Evolutionary conservation across 1,284 basidiomycete species (phyloP).

Genomic region (Rhodotorula sp.): DNA sequence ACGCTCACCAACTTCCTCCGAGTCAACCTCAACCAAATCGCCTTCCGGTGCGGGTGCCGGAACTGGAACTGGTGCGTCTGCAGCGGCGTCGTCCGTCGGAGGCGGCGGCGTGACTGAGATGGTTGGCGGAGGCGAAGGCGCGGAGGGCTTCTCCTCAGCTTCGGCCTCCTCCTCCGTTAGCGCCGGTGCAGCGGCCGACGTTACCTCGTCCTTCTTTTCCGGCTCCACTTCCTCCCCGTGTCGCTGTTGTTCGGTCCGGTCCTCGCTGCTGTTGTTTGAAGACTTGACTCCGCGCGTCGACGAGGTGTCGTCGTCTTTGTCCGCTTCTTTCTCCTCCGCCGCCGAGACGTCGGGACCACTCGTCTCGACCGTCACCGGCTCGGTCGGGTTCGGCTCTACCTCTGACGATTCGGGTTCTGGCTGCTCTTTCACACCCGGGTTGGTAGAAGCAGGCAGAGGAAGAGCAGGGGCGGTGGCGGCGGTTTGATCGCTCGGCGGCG

Average conservation of each 20-base stretch:
- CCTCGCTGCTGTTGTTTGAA: too few relatives aligned
- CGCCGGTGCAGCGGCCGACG: neutral
- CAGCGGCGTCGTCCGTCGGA: neutral
- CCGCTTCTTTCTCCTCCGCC: neutral
- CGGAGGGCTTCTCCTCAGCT: neutral
- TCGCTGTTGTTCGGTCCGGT: too few relatives aligned
- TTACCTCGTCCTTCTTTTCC: neutral
- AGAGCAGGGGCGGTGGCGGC: neutral
- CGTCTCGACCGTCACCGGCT: neutral
- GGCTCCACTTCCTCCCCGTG: neutral
- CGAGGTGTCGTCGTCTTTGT: too few relatives aligned
- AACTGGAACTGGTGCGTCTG: neutral
- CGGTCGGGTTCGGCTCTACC: neutral
- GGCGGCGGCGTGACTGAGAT: too few relatives aligned
- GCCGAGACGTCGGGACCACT: neutral
- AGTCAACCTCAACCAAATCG: constrained; percentile 1
- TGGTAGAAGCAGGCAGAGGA: too few relatives aligned
- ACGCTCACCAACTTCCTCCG: neutral
- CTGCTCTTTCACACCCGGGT: neutral
- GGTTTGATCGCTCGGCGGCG: constrained; percentile 9
- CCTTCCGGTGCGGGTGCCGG: neutral
- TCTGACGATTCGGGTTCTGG: neutral
- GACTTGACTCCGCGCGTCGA: too few relatives aligned
- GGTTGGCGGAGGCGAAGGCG: neutral
- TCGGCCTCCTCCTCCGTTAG: neutral